Percentiles rank a stretch among this genome's conserved stretches.
Conservation (phyloP, 2,329 filamentous ascomycete genomes). For the Leptodontidium sp. region DNA sequence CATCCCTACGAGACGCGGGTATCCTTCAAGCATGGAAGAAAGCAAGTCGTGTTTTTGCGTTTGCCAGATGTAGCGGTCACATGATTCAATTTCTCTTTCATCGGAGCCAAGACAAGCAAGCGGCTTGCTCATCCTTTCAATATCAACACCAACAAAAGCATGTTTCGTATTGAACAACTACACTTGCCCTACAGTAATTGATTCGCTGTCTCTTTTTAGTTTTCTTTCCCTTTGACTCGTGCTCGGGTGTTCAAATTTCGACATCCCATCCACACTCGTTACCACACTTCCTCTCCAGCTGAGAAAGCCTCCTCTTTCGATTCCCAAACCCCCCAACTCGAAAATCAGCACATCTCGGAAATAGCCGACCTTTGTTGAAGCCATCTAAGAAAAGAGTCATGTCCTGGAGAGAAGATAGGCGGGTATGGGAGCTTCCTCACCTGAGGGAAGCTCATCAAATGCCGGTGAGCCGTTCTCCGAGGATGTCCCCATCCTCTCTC, state of each 20-base stretch:
- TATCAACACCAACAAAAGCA: background rate
- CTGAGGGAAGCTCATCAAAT: conserved; percentile 41
- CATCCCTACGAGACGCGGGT: conserved; percentile 6
- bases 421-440: conserved; percentile 45
- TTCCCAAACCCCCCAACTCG: background rate
- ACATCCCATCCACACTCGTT: background rate
- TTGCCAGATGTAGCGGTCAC: background rate
- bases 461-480: conserved; percentile 34
- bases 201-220: background rate
- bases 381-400: conserved; percentile 17
- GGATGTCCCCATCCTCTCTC: background rate
- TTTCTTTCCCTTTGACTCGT: background rate
- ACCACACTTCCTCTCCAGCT: background rate
- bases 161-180: background rate
- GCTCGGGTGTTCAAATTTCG: background rate
- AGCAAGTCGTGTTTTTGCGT: background rate
- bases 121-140: background rate
- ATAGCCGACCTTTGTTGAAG: background rate
- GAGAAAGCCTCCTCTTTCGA: background rate
- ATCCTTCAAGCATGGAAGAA: background rate
- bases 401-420: conserved; percentile 28
- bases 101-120: background rate
- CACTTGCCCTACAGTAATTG: background rate
- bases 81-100: background rate
- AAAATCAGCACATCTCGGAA: background rate